Evolutionary conservation across 1,284 basidiomycete species (phyloP), one percentile per base, ranked within the genome.

Genomic region (Xanthoconium separans): DNA sequence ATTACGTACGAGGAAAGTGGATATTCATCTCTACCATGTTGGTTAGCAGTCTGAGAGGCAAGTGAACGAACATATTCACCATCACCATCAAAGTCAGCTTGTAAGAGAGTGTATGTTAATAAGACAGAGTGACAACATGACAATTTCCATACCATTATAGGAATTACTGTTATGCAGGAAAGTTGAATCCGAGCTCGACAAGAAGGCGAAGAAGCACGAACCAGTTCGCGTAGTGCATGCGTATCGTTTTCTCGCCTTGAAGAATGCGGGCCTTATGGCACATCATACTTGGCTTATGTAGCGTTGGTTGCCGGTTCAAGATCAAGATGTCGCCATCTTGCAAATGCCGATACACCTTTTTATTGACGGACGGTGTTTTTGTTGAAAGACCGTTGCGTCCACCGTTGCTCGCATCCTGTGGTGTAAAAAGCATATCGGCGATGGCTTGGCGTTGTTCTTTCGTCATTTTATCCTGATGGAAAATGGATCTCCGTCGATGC

Each of bases 251-350:
- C 75, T 99, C 97, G 45, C 96, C 97, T 57, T 87, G 84, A 58
- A 99, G 74, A 16, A 99, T 91, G 58, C 89, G 88, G 24, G 96
- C 97, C 63, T 86, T 90, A 74, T 99, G 97, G 11, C 89, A 91
- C 97, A 99, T 99, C 96, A 99, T 99, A 78, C 91, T 95, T n/a
- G 97, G 96, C 72, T 99, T 99, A 74, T 99, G 97, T 55, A 99
- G 78, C 1, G 97, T 99, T 10, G 97, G 97, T 78, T 99, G 97
- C 58, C 97, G 92, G 70, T 99, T 99, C 51, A 99, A 78, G 62
- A 99, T 92, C 58, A 99, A 77, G 55, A 98, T 91, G 70, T 99
- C 97, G 3, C 97, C 97, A 70, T 99, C 94, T 53, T 85, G 84
- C 13, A 99, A 80, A 76, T 99, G 97, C 50, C 97, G 84, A 71